A percentile compares a stretch with the other conserved stretches of the same genome.
Evolutionary conservation across 495 filamentous ascomycete genomes (phyloP).

Genomic region (Evernia prunastri): DNA sequence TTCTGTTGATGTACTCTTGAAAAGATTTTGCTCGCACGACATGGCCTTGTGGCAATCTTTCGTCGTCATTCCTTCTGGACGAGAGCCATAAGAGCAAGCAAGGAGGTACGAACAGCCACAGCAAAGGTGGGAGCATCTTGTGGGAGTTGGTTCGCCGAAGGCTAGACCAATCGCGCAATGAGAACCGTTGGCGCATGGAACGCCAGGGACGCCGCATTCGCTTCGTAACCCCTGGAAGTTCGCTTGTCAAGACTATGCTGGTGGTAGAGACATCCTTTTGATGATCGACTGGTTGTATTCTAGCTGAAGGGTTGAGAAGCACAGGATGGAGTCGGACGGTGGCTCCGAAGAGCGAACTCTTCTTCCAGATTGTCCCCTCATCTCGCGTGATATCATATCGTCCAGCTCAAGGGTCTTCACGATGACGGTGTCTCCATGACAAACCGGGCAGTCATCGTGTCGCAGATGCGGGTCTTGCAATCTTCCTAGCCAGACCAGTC

Average conservation of each 20-base stretch:
- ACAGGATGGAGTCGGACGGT: not conserved
- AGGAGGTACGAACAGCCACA: not conserved
- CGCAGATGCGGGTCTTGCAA: conserved; percentile 16
- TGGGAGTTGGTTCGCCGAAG: not conserved
- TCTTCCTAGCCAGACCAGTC: conserved; percentile 18
- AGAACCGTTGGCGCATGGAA: not conserved
- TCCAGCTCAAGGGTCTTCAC: not conserved
- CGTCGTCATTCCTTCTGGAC: not conserved
- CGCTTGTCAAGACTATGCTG: not conserved
- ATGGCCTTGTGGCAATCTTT: not conserved
- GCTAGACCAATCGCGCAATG: not conserved
- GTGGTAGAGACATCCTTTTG: not conserved
- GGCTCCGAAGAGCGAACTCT: not conserved
- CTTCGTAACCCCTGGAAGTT: not conserved
- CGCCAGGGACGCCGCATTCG: conserved; percentile 4
- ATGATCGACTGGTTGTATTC: not conserved
- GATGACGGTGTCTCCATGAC: not conserved
- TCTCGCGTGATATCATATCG: not conserved
- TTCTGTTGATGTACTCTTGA: not conserved
- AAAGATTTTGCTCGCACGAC: not conserved
- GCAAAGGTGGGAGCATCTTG: not conserved
- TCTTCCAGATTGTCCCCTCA: not conserved
- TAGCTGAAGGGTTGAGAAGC: not conserved
- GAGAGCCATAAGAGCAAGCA: not conserved
- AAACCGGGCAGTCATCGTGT: conserved; percentile 1